These are phyloP conservation scores for Carex sylvatica DNA, from an alignment of 202 grass and related monocot species.

Conservation along the genomic window DNA sequence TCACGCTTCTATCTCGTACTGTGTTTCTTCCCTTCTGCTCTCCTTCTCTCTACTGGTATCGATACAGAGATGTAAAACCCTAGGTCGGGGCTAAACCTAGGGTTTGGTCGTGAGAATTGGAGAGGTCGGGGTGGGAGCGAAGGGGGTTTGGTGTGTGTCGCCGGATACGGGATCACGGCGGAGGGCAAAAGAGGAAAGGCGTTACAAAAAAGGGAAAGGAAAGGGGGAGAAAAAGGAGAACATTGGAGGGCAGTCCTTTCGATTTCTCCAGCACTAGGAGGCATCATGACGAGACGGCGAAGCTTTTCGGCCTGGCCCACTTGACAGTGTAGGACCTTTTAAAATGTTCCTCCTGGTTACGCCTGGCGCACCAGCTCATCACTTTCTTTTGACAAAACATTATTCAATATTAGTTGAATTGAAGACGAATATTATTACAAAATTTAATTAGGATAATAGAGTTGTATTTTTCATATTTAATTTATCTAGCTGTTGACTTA, in stretches of 20 bases:
- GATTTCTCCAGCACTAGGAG: constrained; percentile 13
- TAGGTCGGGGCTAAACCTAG: background rate
- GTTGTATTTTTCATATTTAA: background rate
- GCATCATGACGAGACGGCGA: constrained; percentile 27
- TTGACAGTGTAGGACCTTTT: background rate
- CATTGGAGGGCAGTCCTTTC: constrained; percentile 19
- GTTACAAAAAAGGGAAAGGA: background rate
- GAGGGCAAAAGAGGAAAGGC: constrained; percentile 3
- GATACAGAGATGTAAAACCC: background rate
- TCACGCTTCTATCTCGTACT: constrained; percentile 19
- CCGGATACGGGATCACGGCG: constrained; percentile 15
- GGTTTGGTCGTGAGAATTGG: constrained; percentile 46
- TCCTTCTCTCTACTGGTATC: background rate
- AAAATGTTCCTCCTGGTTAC: background rate
- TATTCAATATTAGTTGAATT: background rate
- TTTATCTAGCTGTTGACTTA: background rate
- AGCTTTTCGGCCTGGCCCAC: constrained; percentile 8
- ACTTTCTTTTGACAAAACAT: background rate
- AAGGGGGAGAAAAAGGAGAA: background rate
- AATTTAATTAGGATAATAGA: background rate
- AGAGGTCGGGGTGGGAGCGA: background rate
- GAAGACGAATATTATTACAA: background rate
- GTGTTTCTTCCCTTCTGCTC: background rate
- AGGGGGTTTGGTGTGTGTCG: background rate
- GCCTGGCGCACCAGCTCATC: background rate